A percentile compares a stretch with the other conserved stretches of the same genome.
These are phyloP conservation scores for Erythrophleum ivorense DNA, from an alignment of 331 rosid species.

Conservation along the genomic window DNA sequence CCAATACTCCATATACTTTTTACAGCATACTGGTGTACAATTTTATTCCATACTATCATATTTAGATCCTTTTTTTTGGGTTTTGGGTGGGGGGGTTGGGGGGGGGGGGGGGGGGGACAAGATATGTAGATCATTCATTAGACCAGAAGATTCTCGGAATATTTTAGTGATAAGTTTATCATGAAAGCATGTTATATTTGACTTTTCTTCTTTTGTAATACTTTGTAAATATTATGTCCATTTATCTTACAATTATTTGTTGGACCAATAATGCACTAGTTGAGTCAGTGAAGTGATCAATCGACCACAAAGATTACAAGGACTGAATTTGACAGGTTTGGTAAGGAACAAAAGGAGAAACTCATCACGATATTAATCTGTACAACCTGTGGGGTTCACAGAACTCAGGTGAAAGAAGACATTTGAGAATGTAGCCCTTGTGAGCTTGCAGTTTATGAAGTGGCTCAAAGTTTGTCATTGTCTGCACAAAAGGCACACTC, in stretches of 20 bases:
- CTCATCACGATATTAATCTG: conserved; percentile 23
- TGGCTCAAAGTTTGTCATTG: conserved; percentile 98
- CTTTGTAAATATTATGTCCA: not conserved
- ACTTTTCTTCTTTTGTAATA: not conserved
- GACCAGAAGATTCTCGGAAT: not conserved
- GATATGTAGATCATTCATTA: not conserved
- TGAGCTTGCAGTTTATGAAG: conserved; percentile 99
- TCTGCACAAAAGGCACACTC: conserved; percentile 57
- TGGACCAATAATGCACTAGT: conserved; percentile 11
- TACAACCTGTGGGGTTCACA: conserved; percentile 93
- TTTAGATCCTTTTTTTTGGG: not conserved
- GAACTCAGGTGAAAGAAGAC: conserved; percentile 96
- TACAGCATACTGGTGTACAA: not conserved
- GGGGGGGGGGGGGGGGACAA: not conserved
- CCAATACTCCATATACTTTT: not conserved
- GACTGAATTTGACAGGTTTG: not conserved
- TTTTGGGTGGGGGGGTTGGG: no score
- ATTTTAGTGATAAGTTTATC: not conserved
- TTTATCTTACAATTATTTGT: not conserved
- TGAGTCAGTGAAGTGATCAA: conserved; percentile 5
- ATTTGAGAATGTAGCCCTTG: conserved; percentile 89
- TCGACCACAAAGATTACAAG: not conserved
- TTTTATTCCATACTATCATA: not conserved
- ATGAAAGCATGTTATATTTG: not conserved
- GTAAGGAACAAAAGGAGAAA: conserved; percentile 21